phyloP scores from a whole-genome alignment of 2,329 filamentous ascomycete genomes.

The Aureobasidium sp. region DNA sequence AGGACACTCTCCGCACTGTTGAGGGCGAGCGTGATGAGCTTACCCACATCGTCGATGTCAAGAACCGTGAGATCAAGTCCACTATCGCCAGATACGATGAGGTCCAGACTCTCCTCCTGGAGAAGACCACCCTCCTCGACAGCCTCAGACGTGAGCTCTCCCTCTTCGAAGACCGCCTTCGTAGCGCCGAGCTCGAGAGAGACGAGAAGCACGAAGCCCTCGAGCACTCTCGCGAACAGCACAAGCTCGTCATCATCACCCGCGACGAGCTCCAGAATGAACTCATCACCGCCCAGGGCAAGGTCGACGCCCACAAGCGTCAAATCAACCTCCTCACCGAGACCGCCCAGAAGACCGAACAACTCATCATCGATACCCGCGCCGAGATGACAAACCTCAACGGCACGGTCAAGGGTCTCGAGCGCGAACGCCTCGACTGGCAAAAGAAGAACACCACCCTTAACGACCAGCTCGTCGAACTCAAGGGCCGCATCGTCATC shows the following conservation, averaged over 20 bases:
- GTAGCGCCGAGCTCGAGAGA: constrained; percentile 20
- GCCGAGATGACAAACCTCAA: constrained; percentile 18
- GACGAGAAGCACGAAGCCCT: constrained; percentile 19
- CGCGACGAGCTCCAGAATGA: constrained; percentile 22
- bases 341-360: constrained; percentile 19
- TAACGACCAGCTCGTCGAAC: constrained; percentile 18
- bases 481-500: constrained; percentile 20
- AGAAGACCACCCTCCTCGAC: constrained; percentile 20
- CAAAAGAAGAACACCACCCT: constrained; percentile 19
- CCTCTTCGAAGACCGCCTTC: constrained; percentile 20
- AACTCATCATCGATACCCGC: constrained; percentile 18
- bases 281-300: constrained; percentile 19
- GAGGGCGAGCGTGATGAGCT: constrained; percentile 26
- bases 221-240: constrained; percentile 21
- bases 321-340: constrained; percentile 19
- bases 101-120: constrained; percentile 18
- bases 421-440: constrained; percentile 23
- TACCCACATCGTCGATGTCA: constrained; percentile 20
- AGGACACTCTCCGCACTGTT: constrained; percentile 20
- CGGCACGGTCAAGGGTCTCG: constrained; percentile 21
- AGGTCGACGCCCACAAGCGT: constrained; percentile 19
- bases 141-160: constrained; percentile 21
- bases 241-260: constrained; percentile 20
- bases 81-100: constrained; percentile 20
- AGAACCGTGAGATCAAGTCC: constrained; percentile 22